A percentile compares a stretch with the other conserved stretches of the same genome.
phyloP scores from a whole-genome alignment of 1,284 basidiomycete genomes.

The Rhizopogon hawkerae region DNA sequence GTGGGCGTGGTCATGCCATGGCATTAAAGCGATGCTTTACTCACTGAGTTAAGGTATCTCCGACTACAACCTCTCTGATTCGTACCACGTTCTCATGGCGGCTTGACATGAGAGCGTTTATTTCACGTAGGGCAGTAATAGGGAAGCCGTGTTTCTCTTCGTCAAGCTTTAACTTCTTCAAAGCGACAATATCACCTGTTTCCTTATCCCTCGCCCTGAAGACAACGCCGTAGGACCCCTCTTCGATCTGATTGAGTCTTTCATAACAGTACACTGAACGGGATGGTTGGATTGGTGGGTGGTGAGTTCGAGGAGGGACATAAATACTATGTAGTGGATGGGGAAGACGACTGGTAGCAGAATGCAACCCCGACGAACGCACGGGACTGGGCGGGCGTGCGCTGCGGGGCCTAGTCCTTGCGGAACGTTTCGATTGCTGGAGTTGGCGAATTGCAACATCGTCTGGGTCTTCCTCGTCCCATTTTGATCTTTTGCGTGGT shows the following conservation, averaged over 20 bases:
- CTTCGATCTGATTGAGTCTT: slow-evolving; percentile 95
- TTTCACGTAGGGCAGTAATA: slow-evolving; percentile 92
- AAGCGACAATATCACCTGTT: slow-evolving; percentile 89
- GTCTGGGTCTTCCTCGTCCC: slow-evolving; percentile 48
- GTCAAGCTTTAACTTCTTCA: slow-evolving; percentile 98
- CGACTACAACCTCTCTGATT: slow-evolving; percentile 94
- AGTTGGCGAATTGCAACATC: slow-evolving; percentile 25
- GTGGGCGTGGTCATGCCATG: slow-evolving; percentile 15
- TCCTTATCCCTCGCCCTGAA: slow-evolving; percentile 91
- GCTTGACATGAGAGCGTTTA: slow-evolving; percentile 89
- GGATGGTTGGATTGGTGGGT: slow-evolving; percentile 74
- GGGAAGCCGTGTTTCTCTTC: slow-evolving; percentile 98
- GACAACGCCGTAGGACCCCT: slow-evolving; percentile 97
- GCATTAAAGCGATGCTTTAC: slow-evolving; percentile 26
- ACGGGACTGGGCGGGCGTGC: slow-evolving; percentile 11
- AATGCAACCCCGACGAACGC: background rate
- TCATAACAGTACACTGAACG: slow-evolving; percentile 92
- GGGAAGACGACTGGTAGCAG: slow-evolving; percentile 10
- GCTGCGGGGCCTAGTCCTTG: slow-evolving; percentile 26
- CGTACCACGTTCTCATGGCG: slow-evolving; percentile 92
- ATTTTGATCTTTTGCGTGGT: slow-evolving; percentile 62
- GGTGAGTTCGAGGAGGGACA: slow-evolving; percentile 66
- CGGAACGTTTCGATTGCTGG: slow-evolving; percentile 39
- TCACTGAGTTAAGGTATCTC: slow-evolving; percentile 98
- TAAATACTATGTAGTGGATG: slow-evolving; percentile 45